A percentile compares a stretch with the other conserved stretches of the same genome.
Conservation (phyloP, 805 yeast genomes). For the Candida sithepensis region DNA sequence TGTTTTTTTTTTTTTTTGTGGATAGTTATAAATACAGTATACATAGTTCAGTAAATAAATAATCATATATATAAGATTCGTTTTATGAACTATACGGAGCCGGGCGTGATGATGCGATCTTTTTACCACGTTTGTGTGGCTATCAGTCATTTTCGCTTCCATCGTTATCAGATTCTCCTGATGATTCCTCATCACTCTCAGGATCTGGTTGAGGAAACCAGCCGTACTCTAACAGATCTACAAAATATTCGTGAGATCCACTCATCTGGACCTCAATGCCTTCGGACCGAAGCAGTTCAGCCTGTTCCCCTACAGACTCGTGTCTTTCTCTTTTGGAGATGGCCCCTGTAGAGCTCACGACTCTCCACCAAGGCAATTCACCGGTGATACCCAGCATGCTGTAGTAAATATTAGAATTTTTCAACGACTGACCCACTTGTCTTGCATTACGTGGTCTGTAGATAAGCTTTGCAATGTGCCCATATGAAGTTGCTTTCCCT, state of each 20-base stretch:
- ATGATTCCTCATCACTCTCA: constrained; percentile 2
- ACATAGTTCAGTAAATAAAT: neutral
- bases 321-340: constrained; percentile 50
- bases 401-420: constrained; percentile 38
- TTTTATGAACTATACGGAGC: too few species aligned
- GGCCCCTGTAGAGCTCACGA: constrained; percentile 58
- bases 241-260: constrained; percentile 29
- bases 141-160: neutral
- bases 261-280: constrained; percentile 38
- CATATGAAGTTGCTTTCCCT: constrained; percentile 69
- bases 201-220: constrained; percentile 61
- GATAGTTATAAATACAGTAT: neutral
- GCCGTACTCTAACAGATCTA: constrained; percentile 48
- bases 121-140: too few species aligned
- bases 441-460: constrained; percentile 64
- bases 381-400: constrained; percentile 21
- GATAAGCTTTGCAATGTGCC: constrained; percentile 64
- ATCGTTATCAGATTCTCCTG: neutral
- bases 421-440: constrained; percentile 71
- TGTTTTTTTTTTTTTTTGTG: neutral
- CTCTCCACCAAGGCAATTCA: constrained; percentile 80
- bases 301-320: constrained; percentile 44
- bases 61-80: neutral
- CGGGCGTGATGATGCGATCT: too few species aligned
- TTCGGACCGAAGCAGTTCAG: constrained; percentile 42